Evolutionary conservation across 768 basidiomycete species (phyloP), one percentile per base, ranked within the genome.

Genomic region (Chlorophyllum brunneum): DNA sequence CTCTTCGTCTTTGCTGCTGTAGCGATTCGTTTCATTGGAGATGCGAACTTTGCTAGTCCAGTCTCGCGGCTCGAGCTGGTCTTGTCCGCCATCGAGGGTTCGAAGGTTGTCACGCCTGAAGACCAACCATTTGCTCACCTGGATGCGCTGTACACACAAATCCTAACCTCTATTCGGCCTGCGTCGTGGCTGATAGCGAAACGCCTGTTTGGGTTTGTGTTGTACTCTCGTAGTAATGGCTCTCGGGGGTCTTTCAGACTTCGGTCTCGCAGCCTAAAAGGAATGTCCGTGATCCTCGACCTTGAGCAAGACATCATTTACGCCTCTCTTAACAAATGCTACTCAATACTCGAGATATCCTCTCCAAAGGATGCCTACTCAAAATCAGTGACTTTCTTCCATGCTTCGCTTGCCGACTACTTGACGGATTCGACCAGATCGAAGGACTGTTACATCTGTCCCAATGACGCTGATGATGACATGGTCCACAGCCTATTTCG

Each of bases 321-420:
- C 16, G 26, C 23, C 3, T 27, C n/a, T 16, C 13, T 44, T 8
- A 10, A 30, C 11, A 44, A 30, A 10, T 26, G 23, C 16, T 26
- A 30, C 16, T 44, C 43, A 4, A 10, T 30, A 9, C 29, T 44
- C 9, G n/a, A 16, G 18, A 44, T 31, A 8, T 20, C 38, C n/a
- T 10, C 43, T n/a, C 4, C 20, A 10, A 11, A 23, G 26, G 10
- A 4, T 15, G 29, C 26, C 9, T 18, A 15, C 43, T 16, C 26
- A 30, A 16, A 31, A n/a, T 2, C 10, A 31, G 29, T 44, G n/a
- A 26, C 29, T 5, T 30, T 44, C 16, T 20, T 44, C 11, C 43
- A 44, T 18, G 79, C 48, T 84, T 77, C 59, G 71, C 82, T 38
- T 75, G 4, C 34, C 34, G 34, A 36, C 4, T 36, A 36, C 6